Conservation (phyloP, 2,329 filamentous ascomycete species). For the Fusarium sp. region DNA sequence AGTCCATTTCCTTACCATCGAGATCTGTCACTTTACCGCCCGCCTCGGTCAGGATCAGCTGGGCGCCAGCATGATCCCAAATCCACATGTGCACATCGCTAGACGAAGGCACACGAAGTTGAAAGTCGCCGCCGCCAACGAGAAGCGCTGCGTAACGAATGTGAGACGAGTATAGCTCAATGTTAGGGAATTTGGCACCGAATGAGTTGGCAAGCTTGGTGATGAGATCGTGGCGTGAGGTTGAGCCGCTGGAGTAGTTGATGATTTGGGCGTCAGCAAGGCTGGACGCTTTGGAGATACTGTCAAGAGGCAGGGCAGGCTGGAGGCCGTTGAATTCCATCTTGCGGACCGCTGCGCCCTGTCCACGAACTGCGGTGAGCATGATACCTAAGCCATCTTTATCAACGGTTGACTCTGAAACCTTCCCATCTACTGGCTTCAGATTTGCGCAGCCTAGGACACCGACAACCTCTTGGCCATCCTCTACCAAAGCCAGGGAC, state of each 20-base stretch:
- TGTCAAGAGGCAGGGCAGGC: slow-evolving; percentile 33
- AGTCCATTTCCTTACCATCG: slow-evolving; percentile 51
- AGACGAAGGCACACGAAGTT: slow-evolving; percentile 48
- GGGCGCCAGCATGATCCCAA: slow-evolving; percentile 69
- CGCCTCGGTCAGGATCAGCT: slow-evolving; percentile 66
- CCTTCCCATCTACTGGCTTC: slow-evolving; percentile 50
- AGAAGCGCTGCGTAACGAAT: slow-evolving; percentile 54
- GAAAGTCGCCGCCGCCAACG: slow-evolving; percentile 51
- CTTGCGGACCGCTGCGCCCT: slow-evolving; percentile 46
- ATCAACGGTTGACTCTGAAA: slow-evolving; percentile 50
- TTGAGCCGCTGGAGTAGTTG: slow-evolving; percentile 49
- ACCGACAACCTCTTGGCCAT: slow-evolving; percentile 67
- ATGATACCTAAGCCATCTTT: slow-evolving; percentile 50
- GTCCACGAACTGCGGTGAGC: slow-evolving; percentile 49
- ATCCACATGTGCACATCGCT: slow-evolving; percentile 45
- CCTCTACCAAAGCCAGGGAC: slow-evolving; percentile 66
- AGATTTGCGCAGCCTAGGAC: slow-evolving; percentile 72
- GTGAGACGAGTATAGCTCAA: slow-evolving; percentile 55
- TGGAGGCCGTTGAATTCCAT: slow-evolving; percentile 40
- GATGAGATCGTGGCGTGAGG: slow-evolving; percentile 49
- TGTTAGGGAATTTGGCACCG: slow-evolving; percentile 51
- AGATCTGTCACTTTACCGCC: slow-evolving; percentile 65
- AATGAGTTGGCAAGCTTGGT: slow-evolving; percentile 45
- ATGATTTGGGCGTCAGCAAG: slow-evolving; percentile 49
- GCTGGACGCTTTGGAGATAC: slow-evolving; percentile 33